Evolutionary conservation across 345 rosid species (phyloP), one percentile per base, ranked within the genome.

Genomic region (Zanthoxylum bungeanum): DNA sequence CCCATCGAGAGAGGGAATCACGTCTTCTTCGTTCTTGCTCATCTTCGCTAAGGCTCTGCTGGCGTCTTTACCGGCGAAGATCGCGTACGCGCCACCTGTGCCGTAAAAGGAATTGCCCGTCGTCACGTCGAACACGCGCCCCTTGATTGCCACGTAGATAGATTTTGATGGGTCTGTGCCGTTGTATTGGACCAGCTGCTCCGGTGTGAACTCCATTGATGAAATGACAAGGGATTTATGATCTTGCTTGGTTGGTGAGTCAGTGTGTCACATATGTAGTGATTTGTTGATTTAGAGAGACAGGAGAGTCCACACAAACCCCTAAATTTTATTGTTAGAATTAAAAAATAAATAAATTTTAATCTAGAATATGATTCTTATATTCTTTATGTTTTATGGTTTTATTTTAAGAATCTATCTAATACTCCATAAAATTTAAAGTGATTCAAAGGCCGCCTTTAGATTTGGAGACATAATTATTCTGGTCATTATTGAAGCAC

Each of bases 21-120:
- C 78, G 56, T 92, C 98, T 60, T 90, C 95, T 3, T 85, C 92
- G 75, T 85, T 89, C 87, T 90, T 94, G 86, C 97, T 94, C 97
- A 90, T 90, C 85, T 94, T 94, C 31, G 91, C 97, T 22, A 93
- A 77, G 7, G 95, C 97, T 74, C 97, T 81, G 86, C 90, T 89
- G 16, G 95, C 89, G 71, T 94, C 98, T 70, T 86, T 91, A 67
- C 96, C 95, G 0, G 97, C 89, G 79, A 91, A 90, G 77, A 89
- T 73, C 51, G 84, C 77, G 80, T 91, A 91, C 22, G 87, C 76
- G 49, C 97, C 96, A 22, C 89, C 93, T 0, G 84, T 78, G 0
- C 93, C 96, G 78, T 91, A 90, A 84, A 93, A 93, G 69, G 97
- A 86, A 37, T 76, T 87, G 42, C 92, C 93, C 24, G 96, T 59